phyloP scores from a whole-genome alignment of 2,329 filamentous ascomycete genomes.

The Pseudocercospora macadamiae region DNA sequence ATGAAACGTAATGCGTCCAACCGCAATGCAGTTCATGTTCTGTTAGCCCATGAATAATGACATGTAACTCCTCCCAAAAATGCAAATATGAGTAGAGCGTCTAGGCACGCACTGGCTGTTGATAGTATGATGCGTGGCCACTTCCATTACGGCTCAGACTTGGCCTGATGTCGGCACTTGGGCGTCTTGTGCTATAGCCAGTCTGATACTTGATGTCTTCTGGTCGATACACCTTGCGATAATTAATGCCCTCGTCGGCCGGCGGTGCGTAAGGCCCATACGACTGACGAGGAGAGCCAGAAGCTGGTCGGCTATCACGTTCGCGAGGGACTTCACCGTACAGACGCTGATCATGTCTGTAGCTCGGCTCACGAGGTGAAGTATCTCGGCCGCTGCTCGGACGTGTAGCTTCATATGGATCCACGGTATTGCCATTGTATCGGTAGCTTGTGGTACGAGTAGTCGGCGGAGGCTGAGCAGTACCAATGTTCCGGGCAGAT shows the following conservation, averaged over 20 bases:
- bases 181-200: conserved; percentile 24
- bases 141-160: conserved; percentile 21
- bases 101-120: conserved; percentile 16
- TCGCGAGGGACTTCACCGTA: conserved; percentile 30
- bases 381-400: conserved; percentile 15
- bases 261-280: conserved; percentile 38
- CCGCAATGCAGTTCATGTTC: conserved; percentile 15
- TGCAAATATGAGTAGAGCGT: background rate
- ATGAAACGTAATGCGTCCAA: conserved; percentile 16
- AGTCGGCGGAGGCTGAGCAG: conserved; percentile 23
- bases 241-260: conserved; percentile 36
- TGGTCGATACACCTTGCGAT: conserved; percentile 35
- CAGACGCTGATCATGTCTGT: conserved; percentile 10
- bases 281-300: conserved; percentile 34
- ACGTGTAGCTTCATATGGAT: conserved; percentile 23
- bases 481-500: conserved; percentile 30
- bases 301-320: conserved; percentile 7
- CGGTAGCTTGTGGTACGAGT: conserved; percentile 34
- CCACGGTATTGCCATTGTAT: conserved; percentile 31
- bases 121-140: conserved; percentile 12
- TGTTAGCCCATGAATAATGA: conserved; percentile 15
- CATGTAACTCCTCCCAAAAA: conserved; percentile 1
- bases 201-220: conserved; percentile 43
- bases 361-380: conserved; percentile 17
- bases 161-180: conserved; percentile 22